Base-by-base conservation (phyloP, 1,284 basidiomycete species). In the Meira nashicola region DNA sequence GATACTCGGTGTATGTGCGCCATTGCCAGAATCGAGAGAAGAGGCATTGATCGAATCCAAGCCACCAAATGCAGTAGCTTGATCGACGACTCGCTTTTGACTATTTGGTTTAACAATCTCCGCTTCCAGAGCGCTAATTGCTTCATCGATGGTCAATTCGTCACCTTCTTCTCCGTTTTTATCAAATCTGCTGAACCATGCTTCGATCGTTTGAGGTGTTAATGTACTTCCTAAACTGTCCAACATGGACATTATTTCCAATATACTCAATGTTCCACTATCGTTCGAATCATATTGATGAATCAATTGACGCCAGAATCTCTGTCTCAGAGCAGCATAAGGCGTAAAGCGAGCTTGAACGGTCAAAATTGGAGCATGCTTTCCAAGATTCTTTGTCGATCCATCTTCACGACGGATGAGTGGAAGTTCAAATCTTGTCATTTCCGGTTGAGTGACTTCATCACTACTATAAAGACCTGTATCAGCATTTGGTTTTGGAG, bases 211-310 rank as follows among this genome's bases (percentile, higher is more conserved):
- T 52, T 86, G 82, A 0, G 79, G 80, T 2, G 89, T 89, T 40
- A 98, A 84, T 0, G 94, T 97, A 1, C 92, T 94, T 2, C 93
- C 92, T 33, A 98, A 86, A 5, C 92, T 95, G 80, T 96, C 92
- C 54, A 98, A 87, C 90, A 97, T 94, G n/a, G 89, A 89, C 0
- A 88, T 88, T 23, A 98, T 82, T 79, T 98, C 94, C 55, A 94
- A 82, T 62, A 87, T 86, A 0, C 90, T 93, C 41, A 94, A 80
- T 0, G 83, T 80, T n/a, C 82, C 82, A 0, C 86, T 89, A 63
- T 94, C 90, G 78, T 94, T 92, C 0, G 87, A 84, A 71, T 97
- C 93, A 79, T 95, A 98, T 68, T 95, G 88, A 62, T 85, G 85
- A 40, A 94, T 84, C 75, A 92, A 92, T 67, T 91, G 87, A 1